Conservation (phyloP, 495 filamentous ascomycete genomes). For the Aspergillus hancockii region DNA sequence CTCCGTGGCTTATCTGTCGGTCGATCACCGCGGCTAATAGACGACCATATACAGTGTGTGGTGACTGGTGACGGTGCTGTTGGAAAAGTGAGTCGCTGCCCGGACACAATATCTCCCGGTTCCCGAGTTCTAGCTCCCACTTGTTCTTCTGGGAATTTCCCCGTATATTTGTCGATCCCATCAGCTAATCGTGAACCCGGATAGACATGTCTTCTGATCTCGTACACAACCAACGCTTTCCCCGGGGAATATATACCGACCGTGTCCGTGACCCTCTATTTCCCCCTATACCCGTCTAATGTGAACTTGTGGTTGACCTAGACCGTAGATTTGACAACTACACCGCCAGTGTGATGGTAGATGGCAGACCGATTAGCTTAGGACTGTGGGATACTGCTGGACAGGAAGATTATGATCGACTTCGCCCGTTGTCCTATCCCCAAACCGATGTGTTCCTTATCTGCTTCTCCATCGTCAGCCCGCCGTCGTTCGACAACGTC, state of each 20-base stretch:
- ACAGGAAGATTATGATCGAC: slow-evolving; percentile 96
- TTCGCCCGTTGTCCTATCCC: slow-evolving; percentile 93
- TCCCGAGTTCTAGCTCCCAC: background rate
- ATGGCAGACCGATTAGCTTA: slow-evolving; percentile 93
- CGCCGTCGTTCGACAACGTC: slow-evolving; percentile 96
- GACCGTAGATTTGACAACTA: slow-evolving; percentile 91
- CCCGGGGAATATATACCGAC: slow-evolving; percentile 99
- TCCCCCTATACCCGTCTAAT: slow-evolving; percentile 14
- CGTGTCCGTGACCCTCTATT: slow-evolving; percentile 67
- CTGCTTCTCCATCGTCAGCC: slow-evolving; percentile 98
- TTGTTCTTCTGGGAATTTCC: background rate
- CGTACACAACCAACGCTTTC: slow-evolving; percentile 98
- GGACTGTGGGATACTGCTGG: slow-evolving; percentile 99
- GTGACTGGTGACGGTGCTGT: slow-evolving; percentile 99
- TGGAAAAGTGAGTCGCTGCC: slow-evolving; percentile 70
- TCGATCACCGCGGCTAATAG: slow-evolving; percentile 32
- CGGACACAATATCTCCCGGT: background rate
- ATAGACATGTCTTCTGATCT: slow-evolving; percentile 98
- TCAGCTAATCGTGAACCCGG: background rate
- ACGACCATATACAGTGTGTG: slow-evolving; percentile 68
- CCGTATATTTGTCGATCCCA: slow-evolving; percentile 1
- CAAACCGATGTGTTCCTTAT: slow-evolving; percentile 98
- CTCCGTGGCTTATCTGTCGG: slow-evolving; percentile 11
- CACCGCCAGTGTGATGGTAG: slow-evolving; percentile 97
- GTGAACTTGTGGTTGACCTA: slow-evolving; percentile 17